Evolutionary conservation across 2,329 filamentous ascomycete genomes (phyloP).

Genomic region (Chrysosporium queenslandicum): DNA sequence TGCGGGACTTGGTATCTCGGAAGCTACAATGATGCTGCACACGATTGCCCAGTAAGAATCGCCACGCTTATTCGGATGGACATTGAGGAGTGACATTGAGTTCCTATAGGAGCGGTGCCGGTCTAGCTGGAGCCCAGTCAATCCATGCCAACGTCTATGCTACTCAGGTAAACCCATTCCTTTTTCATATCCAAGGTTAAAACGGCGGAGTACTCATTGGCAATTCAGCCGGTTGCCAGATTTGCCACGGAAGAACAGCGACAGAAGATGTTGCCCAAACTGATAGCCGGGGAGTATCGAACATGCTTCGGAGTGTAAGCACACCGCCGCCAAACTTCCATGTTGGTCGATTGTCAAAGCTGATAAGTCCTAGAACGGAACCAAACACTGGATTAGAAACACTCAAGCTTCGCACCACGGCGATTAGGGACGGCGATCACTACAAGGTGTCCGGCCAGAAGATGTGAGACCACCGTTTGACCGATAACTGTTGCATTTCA

Average conservation of each 20-base stretch:
- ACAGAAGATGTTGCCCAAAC: constrained; percentile 53
- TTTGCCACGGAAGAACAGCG: constrained; percentile 60
- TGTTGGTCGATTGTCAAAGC: too few species aligned
- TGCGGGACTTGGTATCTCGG: constrained; percentile 63
- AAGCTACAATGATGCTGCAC: constrained; percentile 82
- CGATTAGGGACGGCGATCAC: constrained; percentile 48
- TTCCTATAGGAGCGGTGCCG: constrained; percentile 52
- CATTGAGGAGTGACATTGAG: background rate
- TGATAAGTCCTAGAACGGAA: constrained; percentile 46
- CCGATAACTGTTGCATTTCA: too few species aligned
- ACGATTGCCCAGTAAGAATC: constrained; percentile 56
- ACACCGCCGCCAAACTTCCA: too few species aligned
- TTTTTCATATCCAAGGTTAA: background rate
- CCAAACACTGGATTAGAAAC: constrained; percentile 73
- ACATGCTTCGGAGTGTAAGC: constrained; percentile 62
- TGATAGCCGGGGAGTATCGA: constrained; percentile 61
- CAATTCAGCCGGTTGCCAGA: constrained; percentile 48
- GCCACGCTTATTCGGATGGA: background rate
- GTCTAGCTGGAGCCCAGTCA: constrained; percentile 57
- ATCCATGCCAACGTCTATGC: constrained; percentile 48
- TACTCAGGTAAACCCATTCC: constrained; percentile 49
- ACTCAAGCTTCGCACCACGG: constrained; percentile 56
- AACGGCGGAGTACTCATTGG: background rate
- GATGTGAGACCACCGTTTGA: constrained; percentile 38
- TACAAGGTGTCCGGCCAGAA: constrained; percentile 70